A percentile compares a stretch with the other conserved stretches of the same genome.
These are phyloP conservation scores for Suillus spraguei DNA, from an alignment of 768 basidiomycete species.

Conservation along the genomic window DNA sequence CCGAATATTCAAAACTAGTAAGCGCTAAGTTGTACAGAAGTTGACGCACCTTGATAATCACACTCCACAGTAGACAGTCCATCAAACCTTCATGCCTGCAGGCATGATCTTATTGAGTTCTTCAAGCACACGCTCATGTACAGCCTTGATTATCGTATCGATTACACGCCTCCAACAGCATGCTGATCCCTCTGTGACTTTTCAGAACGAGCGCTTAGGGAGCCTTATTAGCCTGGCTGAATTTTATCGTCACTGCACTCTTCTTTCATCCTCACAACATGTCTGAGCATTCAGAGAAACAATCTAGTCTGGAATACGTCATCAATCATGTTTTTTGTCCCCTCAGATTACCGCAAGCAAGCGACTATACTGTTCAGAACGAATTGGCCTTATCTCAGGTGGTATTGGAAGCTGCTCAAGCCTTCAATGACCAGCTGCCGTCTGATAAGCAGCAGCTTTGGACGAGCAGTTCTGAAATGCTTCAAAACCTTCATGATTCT, in stretches of 20 bases:
- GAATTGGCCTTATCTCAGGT: constrained; percentile 31
- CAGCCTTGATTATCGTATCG: not conserved
- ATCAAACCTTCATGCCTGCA: not conserved
- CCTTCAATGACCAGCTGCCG: constrained; percentile 19
- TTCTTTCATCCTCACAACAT: not conserved
- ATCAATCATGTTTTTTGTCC: constrained; percentile 49
- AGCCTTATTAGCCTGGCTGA: not conserved
- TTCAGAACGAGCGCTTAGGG: not conserved
- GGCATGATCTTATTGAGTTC: not conserved
- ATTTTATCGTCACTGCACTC: not conserved
- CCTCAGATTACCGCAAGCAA: constrained; percentile 39
- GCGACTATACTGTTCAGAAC: constrained; percentile 30
- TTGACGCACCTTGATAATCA: not conserved
- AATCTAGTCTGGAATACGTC: constrained; percentile 29
- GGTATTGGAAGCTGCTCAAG: constrained; percentile 20
- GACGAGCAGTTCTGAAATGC: constrained; percentile 34
- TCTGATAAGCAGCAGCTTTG: constrained; percentile 25
- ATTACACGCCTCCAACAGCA: not conserved
- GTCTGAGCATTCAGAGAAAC: not conserved
- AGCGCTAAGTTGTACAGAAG: not conserved
- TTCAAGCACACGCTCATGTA: not conserved
- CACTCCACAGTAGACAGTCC: not conserved
- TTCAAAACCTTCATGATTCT: constrained; percentile 23
- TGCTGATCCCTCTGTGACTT: not conserved
- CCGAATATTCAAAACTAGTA: constrained; percentile 25